A percentile compares a stretch with the other conserved stretches of the same genome.
Evolutionary conservation across 768 basidiomycete genomes (phyloP).

Genomic region (Udeniomyces megalosporus): DNA sequence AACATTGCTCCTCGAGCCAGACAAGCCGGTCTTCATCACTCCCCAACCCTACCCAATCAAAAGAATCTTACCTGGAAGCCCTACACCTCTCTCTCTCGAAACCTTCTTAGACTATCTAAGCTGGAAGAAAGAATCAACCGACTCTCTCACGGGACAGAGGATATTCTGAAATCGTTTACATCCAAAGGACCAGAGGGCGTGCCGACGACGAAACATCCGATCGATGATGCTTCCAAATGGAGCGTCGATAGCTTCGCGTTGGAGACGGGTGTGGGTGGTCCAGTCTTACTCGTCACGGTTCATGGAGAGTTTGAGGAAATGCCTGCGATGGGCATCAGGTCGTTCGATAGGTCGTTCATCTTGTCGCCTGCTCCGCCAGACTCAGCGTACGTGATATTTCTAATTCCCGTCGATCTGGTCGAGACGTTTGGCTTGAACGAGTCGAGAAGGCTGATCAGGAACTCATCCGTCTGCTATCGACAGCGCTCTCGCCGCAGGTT

Average conservation of each 20-base stretch:
- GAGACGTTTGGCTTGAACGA: no score
- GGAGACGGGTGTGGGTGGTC: constrained; percentile 27
- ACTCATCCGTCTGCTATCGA: no score
- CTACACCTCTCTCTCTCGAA: constrained; percentile 56
- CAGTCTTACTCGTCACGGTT: constrained; percentile 48
- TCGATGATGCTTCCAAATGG: constrained; percentile 64
- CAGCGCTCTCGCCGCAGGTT: constrained; percentile 65
- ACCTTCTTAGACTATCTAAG: constrained; percentile 35
- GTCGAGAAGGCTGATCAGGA: no score
- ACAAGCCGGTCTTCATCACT: neutral
- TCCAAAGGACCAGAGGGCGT: constrained; percentile 48
- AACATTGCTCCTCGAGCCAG: constrained; percentile 61
- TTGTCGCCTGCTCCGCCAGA: constrained; percentile 63
- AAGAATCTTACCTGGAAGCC: constrained; percentile 59
- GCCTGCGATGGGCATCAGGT: constrained; percentile 61
- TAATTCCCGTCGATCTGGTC: constrained; percentile 15
- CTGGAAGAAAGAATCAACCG: constrained; percentile 13
- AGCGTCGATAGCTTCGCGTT: constrained; percentile 67
- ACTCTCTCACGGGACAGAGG: constrained; percentile 8
- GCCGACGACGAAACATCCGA: constrained; percentile 68
- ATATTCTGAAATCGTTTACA: constrained; percentile 48
- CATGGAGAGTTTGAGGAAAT: constrained; percentile 84
- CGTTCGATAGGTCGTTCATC: constrained; percentile 85
- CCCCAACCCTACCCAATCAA: constrained; percentile 51
- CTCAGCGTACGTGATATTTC: constrained; percentile 49